Percentiles rank a stretch among this genome's conserved stretches.
phyloP scores from a whole-genome alignment of 2,329 filamentous ascomycete genomes.

The Venturia nashicola region DNA sequence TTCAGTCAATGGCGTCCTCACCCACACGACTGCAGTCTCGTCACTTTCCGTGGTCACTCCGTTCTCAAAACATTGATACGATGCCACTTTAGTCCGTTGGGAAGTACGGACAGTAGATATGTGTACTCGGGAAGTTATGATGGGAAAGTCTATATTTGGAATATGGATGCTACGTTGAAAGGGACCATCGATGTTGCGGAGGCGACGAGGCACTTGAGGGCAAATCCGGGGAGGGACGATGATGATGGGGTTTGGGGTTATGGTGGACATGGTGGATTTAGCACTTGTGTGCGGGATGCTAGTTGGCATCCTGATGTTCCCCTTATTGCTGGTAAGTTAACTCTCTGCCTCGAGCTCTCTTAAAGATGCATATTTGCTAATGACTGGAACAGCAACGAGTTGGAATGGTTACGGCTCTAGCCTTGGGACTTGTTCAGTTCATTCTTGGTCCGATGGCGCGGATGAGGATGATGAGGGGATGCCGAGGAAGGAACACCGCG shows the following conservation, averaged over 20 bases:
- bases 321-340: conserved; percentile 52
- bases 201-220: conserved; percentile 53
- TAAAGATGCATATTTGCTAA: background rate
- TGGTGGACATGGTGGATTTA: conserved; percentile 49
- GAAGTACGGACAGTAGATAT: conserved; percentile 77
- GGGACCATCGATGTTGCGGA: conserved; percentile 64
- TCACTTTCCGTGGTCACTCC: conserved; percentile 84
- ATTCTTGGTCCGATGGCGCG: conserved; percentile 60
- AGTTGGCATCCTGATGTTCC: conserved; percentile 84
- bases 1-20: conserved; percentile 57
- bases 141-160: conserved; percentile 84
- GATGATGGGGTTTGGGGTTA: conserved; percentile 39
- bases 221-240: conserved; percentile 37
- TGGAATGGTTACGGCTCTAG: conserved; percentile 70
- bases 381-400: conserved; percentile 50
- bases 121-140: conserved; percentile 88
- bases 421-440: conserved; percentile 63
- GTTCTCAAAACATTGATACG: conserved; percentile 84
- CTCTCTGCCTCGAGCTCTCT: no score
- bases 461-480: conserved; percentile 43
- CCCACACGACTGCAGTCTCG: conserved; percentile 77
- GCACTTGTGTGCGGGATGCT: conserved; percentile 73
- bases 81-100: conserved; percentile 86
- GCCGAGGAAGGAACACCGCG: conserved; percentile 43
- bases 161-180: conserved; percentile 77